Evolutionary conservation across 352 stramenopile genomes (phyloP), one percentile per base, ranked within the genome.

Genomic region (Blastocystis sp.): DNA sequence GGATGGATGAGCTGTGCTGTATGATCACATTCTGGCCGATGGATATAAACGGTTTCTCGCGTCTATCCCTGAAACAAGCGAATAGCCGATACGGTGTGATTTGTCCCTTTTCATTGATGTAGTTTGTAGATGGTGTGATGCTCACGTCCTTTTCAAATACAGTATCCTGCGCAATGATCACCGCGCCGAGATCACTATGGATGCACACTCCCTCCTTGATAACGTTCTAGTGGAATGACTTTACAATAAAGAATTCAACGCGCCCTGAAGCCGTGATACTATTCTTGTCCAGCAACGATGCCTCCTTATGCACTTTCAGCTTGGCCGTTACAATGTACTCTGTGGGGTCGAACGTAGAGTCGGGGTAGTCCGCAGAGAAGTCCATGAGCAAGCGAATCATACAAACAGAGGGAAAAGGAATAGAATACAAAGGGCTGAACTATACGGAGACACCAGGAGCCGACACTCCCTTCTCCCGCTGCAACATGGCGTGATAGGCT

Each of bases 281-380:
- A 21, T 54, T 6, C 38, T 66, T n/a, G n/a, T 64, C 19, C 2
- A 45, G 19, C 48, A 81, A 81, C 28, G 64, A 21, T 3, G 71
- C 71, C 28, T 81, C 45, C 43, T 64, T 81, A 38, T 81, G 71
- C 24, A 81, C 66, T 59, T 81, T 81, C 9, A 81, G 19, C 40
- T 81, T 81, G 9, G 28, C 43, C 21, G 64, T 81, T 0, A 19
- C 24, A 6, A 63, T 63, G 28, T 68, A 81, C 17, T 81, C 71
- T 65, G 40, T 17, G 38, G 14, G 3, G 1, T 64, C 40, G 3
- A 66, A 81, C 28, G 43, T 40, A 2, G 52, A 57, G 38, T 63
- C 24, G 54, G 43, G 42, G 40, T 48, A 81, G 24, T 45, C 42
- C 34, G 34, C 38, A 68, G 71, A 34, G 52, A 81, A 81, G 43